Base-by-base conservation (phyloP, 768 basidiomycete species). In the Clathrus columnatus region DNA sequence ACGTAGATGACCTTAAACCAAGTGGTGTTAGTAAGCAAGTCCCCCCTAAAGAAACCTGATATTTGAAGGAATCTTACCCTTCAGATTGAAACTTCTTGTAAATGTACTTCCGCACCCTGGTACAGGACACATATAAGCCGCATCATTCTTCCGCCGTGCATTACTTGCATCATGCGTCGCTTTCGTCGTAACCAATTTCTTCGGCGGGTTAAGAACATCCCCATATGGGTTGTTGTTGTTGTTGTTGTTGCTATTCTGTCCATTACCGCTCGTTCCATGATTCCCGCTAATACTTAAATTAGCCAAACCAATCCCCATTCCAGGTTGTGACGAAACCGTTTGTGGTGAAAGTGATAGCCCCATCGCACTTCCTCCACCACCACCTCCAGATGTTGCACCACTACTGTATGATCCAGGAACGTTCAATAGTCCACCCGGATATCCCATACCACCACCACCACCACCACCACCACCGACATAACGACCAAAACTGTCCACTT, bases 21-120 rank as follows among this genome's bases (percentile, higher is more conserved):
- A 56, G 36, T 21, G 18, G 27, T 7, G 53, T 11, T 18, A 42
- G 28, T 46, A 10, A 51, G 57, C 41, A 60, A 53, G 1, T 30
- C 29, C 36, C 23, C 28, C 20, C 14, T 23, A 27, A 26, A 7
- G 50, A 52, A 42, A 44, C 50, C 57, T 55, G 41, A 51, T 17
- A 58, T 59, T 30, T 64, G 18, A 41, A 24, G n/a, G 21, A 28
- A 32, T 16, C 43, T 23, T 61, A 87, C 86, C 94, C 67, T 93
- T 92, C 56, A 96, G 68, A 66, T 96, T 96, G 73, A 96, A 96
- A 65, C 91, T 87, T 64, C 91, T 73, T 42, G 94, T 96, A 62
- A 93, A 93, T 4, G 90, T 91, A 63, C 85, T 87, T 36, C 84
- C 85, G 69, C 90, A 92, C 10, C 85, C 85, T 1, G 84, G 82